A percentile compares a stretch with the other conserved stretches of the same genome.
Evolutionary conservation across 352 stramenopile genomes (phyloP).

Genomic region (Nothophytophthora sp.): DNA sequence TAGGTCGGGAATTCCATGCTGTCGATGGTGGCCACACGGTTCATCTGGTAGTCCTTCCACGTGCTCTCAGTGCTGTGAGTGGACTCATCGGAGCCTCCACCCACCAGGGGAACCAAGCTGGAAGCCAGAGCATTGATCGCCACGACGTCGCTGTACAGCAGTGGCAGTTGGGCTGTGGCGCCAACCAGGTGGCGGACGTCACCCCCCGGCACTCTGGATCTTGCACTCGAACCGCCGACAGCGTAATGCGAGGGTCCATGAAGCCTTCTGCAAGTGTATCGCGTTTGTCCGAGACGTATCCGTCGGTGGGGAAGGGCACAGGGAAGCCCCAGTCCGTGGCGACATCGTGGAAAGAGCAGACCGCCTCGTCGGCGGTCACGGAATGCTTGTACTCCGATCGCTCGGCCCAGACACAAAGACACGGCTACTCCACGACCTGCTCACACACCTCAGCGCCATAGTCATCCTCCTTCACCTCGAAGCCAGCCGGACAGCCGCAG

Average conservation of each 20-base stretch:
- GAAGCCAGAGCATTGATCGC: slow-evolving; percentile 2
- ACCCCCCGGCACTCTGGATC: slow-evolving; percentile 18
- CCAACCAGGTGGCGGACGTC: slow-evolving; percentile 13
- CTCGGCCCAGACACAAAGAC: slow-evolving; percentile 49
- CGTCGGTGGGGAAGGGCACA: slow-evolving; percentile 56
- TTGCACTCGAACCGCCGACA: slow-evolving; percentile 15
- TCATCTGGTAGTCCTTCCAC: slow-evolving; percentile 63
- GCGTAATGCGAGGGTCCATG: slow-evolving; percentile 18
- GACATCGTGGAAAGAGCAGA: slow-evolving; percentile 40
- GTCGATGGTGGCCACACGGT: slow-evolving; percentile 40
- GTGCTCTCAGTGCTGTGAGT: slow-evolving; percentile 16
- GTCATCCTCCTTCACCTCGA: slow-evolving; percentile 18
- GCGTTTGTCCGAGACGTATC: slow-evolving; percentile 56
- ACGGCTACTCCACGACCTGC: slow-evolving; percentile 27
- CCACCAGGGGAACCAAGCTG: slow-evolving; percentile 15
- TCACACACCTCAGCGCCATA: slow-evolving; percentile 28
- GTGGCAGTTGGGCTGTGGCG: not conserved
- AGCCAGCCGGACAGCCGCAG: slow-evolving; percentile 52
- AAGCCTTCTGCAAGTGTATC: slow-evolving; percentile 20
- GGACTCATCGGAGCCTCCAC: not conserved
- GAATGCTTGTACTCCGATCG: slow-evolving; percentile 26
- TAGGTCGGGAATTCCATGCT: slow-evolving; percentile 39
- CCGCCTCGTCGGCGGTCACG: slow-evolving; percentile 19
- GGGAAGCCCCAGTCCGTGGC: slow-evolving; percentile 37
- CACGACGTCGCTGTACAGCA: slow-evolving; percentile 18